Percentiles rank a stretch among this genome's conserved stretches.
Conservation (phyloP, 2,329 filamentous ascomycete species). For the Fusarium sp. region DNA sequence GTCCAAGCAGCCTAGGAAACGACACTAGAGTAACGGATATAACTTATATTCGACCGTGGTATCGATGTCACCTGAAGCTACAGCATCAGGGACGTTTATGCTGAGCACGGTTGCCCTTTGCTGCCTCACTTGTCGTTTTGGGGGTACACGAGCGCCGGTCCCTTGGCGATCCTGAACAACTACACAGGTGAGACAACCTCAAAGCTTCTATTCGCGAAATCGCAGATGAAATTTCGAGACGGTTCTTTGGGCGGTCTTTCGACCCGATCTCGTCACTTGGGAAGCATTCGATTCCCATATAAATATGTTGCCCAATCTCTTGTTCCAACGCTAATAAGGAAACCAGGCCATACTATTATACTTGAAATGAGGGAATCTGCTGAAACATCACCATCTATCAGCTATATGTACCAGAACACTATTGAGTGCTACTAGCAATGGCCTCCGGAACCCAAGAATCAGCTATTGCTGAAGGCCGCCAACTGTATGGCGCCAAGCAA, state of each 20-base stretch:
- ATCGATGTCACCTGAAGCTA: neutral
- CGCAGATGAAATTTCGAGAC: neutral
- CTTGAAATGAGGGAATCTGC: neutral
- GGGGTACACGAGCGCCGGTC: neutral
- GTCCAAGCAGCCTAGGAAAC: neutral
- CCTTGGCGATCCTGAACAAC: neutral
- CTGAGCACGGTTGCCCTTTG: neutral
- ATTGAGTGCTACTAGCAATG: slow-evolving; percentile 8
- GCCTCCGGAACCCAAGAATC: slow-evolving; percentile 38
- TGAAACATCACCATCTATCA: neutral
- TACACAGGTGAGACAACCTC: slow-evolving; percentile 21
- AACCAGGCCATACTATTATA: neutral
- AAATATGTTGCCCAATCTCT: neutral
- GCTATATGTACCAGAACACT: neutral
- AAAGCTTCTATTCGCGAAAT: neutral
- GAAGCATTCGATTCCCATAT: neutral
- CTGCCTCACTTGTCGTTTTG: neutral
- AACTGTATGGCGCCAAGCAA: slow-evolving; percentile 44
- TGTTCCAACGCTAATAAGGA: neutral
- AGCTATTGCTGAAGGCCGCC: slow-evolving; percentile 46
- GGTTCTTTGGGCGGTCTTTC: neutral
- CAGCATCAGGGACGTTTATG: neutral
- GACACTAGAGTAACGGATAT: neutral
- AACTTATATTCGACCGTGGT: neutral
- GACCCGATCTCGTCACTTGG: slow-evolving; percentile 8